Evolutionary conservation across 2,329 filamentous ascomycete species (phyloP), one percentile per base, ranked within the genome.

Genomic region (Myriangium duriaei): DNA sequence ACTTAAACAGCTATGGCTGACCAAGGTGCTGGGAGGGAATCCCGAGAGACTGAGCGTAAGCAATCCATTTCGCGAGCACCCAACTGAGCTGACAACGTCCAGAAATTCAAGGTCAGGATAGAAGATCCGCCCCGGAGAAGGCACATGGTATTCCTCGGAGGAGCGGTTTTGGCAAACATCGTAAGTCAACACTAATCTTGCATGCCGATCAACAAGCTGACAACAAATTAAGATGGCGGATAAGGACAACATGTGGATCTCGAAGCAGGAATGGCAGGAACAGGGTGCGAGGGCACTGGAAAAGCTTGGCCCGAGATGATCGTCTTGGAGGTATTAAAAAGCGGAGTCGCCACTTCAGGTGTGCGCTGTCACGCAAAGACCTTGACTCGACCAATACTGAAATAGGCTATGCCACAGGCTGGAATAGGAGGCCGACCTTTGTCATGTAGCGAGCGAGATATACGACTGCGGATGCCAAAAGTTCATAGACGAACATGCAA

Each of bases 21-120:
- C 88, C 39, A 79, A 81, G 48, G 86, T 95, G 30, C 68, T 98
- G 50, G 74, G 79, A 42, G 87, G 88, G 42, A 86, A 98, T 62
- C 88, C 91, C 1, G 88, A 96, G 64, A 76, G 91, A 49, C 63
- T 98, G 55, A 84, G 76, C 54, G 72, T 76, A 58, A 49, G 71
- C 53, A 21, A 11, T 31, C 10, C 26, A 31, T 2, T 16, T 7
- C 11, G 24, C 26, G 7, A 30, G 10, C 10, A 21, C 11, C 19
- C 5, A n/a, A 5, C 11, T 5, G 7, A 11, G 18, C 44, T 46
- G 24, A 41, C 34, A 13, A 12, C 15, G 12, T 44, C 34, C 50
- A 77, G 77, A 98, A 96, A 77, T 98, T 98, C 74, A 98, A 96
- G 75, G 88, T 98, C 49, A 77, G 91, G 61, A 96, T 98, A 69